phyloP scores from a whole-genome alignment of 179 eudicot species.

The Carnegiea gigantea region DNA sequence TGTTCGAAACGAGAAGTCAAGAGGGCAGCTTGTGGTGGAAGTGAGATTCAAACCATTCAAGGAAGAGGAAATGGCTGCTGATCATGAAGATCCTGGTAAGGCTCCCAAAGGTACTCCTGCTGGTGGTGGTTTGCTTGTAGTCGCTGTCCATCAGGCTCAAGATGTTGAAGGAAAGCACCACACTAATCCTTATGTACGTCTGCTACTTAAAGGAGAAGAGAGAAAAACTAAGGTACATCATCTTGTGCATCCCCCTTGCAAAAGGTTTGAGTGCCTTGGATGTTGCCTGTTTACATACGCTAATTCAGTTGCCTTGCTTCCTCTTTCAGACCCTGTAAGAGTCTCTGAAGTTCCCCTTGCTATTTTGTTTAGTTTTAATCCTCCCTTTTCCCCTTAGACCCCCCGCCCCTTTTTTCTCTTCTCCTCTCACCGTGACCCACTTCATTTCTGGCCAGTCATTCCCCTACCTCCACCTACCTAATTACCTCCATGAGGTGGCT shows the following conservation, averaged over 20 bases:
- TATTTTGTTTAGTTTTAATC: not conserved
- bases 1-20: constrained; percentile 61
- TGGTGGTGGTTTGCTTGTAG: constrained; percentile 73
- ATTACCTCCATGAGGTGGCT: no score
- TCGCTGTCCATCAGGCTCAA: constrained; percentile 69
- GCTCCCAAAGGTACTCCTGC: constrained; percentile 82
- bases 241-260: not conserved
- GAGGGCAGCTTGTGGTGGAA: constrained; percentile 76
- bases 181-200: constrained; percentile 76
- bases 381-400: not conserved
- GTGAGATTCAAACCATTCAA: constrained; percentile 71
- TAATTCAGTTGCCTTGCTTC: no score
- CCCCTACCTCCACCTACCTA: no score
- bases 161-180: constrained; percentile 95
- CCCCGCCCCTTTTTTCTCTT: no score
- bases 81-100: constrained; percentile 53
- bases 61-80: constrained; percentile 61
- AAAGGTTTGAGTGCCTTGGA: no score
- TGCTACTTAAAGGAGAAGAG: constrained; percentile 79
- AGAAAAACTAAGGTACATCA: constrained; percentile 72
- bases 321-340: not conserved
- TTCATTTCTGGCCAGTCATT: no score
- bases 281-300: no score
- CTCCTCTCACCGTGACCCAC: no score
- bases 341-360: not conserved